Conservation (phyloP, 352 stramenopile genomes). For the Pythium rhizo-oryzae region DNA sequence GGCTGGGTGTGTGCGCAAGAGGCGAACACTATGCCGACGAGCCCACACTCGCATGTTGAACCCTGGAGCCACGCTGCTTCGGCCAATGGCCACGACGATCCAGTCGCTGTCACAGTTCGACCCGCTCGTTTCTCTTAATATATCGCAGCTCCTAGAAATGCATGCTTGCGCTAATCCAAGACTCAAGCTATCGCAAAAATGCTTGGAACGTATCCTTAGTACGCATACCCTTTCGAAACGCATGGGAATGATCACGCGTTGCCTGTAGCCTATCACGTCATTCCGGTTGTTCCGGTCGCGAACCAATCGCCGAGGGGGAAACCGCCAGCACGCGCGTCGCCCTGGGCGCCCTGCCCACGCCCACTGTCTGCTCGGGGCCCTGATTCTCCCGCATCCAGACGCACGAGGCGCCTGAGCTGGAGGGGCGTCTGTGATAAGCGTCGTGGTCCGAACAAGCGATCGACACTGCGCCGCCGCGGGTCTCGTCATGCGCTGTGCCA, state of each 20-base stretch:
- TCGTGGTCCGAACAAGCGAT: background rate
- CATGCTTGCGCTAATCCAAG: too few species aligned
- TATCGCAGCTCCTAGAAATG: too few species aligned
- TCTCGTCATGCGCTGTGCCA: background rate
- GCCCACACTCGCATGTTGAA: constrained; percentile 6
- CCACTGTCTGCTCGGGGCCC: background rate
- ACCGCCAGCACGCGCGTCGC: constrained; percentile 14
- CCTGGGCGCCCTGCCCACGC: background rate
- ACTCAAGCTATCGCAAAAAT: too few species aligned
- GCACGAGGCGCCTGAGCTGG: background rate
- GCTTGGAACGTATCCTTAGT: too few species aligned
- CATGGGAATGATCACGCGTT: background rate
- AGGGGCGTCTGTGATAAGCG: background rate
- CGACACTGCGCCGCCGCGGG: background rate
- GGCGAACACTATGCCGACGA: background rate
- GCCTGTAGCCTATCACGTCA: background rate
- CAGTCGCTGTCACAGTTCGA: constrained; percentile 18
- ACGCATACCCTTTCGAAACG: background rate
- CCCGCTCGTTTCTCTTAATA: background rate
- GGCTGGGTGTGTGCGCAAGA: too few species aligned
- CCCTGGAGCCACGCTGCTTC: background rate
- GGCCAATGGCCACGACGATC: constrained; percentile 19
- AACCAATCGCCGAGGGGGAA: constrained; percentile 23
- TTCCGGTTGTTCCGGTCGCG: constrained; percentile 7
- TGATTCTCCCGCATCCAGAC: background rate